A percentile compares a stretch with the other conserved stretches of the same genome.
Conservation (phyloP, 352 stramenopile genomes). For the Phytophthora idaei region DNA sequence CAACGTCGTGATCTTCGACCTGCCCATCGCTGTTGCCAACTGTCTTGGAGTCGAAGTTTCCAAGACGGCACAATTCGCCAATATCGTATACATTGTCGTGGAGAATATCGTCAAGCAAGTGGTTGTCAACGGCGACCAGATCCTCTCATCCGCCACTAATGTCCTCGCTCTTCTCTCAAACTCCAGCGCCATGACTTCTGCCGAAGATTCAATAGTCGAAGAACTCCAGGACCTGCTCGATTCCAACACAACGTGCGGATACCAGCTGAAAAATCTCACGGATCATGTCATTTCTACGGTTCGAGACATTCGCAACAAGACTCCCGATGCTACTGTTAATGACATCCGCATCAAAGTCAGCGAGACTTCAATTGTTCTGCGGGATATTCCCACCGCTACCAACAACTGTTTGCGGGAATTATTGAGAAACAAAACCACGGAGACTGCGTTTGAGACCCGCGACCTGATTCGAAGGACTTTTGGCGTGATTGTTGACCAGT, state of each 20-base stretch:
- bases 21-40: constrained; percentile 34
- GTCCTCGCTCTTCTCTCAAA: constrained; percentile 29
- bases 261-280: constrained; percentile 38
- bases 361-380: constrained; percentile 27
- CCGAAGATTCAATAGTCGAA: constrained; percentile 25
- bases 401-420: constrained; percentile 42
- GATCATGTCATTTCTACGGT: constrained; percentile 33
- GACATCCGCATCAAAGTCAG: constrained; percentile 38
- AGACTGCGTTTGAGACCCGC: constrained; percentile 36
- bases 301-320: constrained; percentile 23
- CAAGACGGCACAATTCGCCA: constrained; percentile 8
- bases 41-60: constrained; percentile 30
- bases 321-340: constrained; percentile 10
- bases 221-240: constrained; percentile 37
- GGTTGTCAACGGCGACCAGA: constrained; percentile 34
- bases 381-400: constrained; percentile 34
- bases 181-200: constrained; percentile 13
- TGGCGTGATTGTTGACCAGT: constrained; percentile 35
- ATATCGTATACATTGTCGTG: constrained; percentile 26
- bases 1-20: constrained; percentile 27
- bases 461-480: constrained; percentile 37
- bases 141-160: constrained; percentile 29
- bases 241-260: constrained; percentile 38
- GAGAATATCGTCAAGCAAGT: constrained; percentile 33
- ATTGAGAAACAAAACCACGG: constrained; percentile 18